Percentiles rank a stretch among this genome's conserved stretches.
These are phyloP conservation scores for Myotisia sp. DNA, from an alignment of 2,329 filamentous ascomycete genomes.

Conservation along the genomic window DNA sequence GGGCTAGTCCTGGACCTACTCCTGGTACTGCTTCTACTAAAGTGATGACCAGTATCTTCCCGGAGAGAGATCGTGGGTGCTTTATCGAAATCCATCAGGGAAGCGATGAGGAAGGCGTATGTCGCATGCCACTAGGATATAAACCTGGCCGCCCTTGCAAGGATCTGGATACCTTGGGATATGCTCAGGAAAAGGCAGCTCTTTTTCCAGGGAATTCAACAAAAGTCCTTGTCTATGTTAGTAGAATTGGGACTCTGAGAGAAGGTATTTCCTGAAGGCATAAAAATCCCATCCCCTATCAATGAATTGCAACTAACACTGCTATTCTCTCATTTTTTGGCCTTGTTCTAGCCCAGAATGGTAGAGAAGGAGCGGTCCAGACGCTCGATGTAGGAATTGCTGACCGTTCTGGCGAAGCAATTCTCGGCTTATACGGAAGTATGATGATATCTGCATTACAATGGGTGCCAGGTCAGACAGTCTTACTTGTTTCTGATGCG, in stretches of 20 bases:
- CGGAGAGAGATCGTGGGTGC: conserved; percentile 37
- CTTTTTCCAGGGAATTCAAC: conserved; percentile 30
- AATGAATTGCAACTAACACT: too few species aligned
- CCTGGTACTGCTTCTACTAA: background rate
- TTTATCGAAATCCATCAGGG: conserved; percentile 33
- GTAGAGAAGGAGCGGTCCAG: conserved; percentile 16
- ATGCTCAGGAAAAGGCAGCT: conserved; percentile 18
- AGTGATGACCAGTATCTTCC: conserved; percentile 38
- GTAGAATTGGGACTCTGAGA: conserved; percentile 35
- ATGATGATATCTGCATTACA: conserved; percentile 22
- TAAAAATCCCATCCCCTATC: too few species aligned
- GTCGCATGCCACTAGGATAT: conserved; percentile 29
- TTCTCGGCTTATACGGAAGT: conserved; percentile 33
- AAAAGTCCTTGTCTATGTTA: conserved; percentile 37
- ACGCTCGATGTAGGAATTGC: conserved; percentile 33
- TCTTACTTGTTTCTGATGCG: conserved; percentile 30
- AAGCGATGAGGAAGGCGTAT: conserved; percentile 29
- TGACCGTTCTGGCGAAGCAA: conserved; percentile 36
- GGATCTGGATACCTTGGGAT: conserved; percentile 36
- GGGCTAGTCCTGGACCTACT: background rate
- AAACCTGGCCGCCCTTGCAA: conserved; percentile 20
- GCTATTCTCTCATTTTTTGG: background rate
- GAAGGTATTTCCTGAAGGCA: conserved; percentile 26
- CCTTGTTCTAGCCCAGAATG: background rate
- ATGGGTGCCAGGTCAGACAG: conserved; percentile 28